Percentiles rank a stretch among this genome's conserved stretches.
Conservation (phyloP, 768 basidiomycete species). For the Tricholoma terreum region DNA sequence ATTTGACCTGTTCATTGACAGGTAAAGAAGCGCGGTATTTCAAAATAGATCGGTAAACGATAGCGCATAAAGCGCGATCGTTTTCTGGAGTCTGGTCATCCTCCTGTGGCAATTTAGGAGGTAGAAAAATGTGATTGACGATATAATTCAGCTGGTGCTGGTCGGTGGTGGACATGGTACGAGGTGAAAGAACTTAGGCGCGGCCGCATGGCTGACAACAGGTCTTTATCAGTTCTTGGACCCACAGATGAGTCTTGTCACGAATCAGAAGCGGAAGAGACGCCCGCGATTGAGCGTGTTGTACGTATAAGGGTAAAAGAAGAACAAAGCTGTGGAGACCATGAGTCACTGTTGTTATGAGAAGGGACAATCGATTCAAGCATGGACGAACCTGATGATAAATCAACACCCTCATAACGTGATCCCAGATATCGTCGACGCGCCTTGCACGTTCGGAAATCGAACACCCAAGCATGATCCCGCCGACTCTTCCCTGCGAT, state of each 20-base stretch:
- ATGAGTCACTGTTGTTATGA: too few species aligned
- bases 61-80: conserved; percentile 24
- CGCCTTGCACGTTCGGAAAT: too few species aligned
- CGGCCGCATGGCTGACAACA: not conserved
- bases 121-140: conserved; percentile 42
- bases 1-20: conserved; percentile 15
- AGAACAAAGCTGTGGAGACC: too few species aligned
- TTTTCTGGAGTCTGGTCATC: conserved; percentile 25
- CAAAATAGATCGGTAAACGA: conserved; percentile 15
- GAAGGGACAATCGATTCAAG: too few species aligned
- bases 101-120: conserved; percentile 37
- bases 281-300: not conserved
- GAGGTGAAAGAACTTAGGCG: not conserved
- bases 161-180: not conserved
- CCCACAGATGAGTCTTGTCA: not conserved
- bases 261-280: too few species aligned
- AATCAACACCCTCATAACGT: too few species aligned
- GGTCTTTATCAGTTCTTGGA: not conserved
- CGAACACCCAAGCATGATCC: too few species aligned
- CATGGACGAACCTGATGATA: too few species aligned
- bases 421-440: too few species aligned
- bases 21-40: conserved; percentile 15
- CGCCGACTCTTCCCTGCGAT: too few species aligned
- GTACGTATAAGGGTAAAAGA: too few species aligned
- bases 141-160: conserved; percentile 24